Evolutionary conservation across 805 yeast genomes (phyloP).

Genomic region (Candida sphagnicola): DNA sequence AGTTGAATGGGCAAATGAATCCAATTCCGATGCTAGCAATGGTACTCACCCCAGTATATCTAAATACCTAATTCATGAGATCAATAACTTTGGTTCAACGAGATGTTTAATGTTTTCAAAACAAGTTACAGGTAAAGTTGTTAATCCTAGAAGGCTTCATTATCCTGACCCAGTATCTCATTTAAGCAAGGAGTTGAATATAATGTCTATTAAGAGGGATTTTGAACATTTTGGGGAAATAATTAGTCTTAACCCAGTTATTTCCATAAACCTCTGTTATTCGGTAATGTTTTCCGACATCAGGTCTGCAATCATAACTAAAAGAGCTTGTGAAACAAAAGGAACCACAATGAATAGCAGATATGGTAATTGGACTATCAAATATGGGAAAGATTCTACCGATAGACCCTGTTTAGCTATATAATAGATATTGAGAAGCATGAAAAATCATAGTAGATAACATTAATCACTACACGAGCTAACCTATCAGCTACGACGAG

Average conservation of each 20-base stretch:
- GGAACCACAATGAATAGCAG: slow-evolving; percentile 36
- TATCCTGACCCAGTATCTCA: slow-evolving; percentile 44
- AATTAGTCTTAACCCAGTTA: slow-evolving; percentile 60
- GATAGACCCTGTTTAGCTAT: slow-evolving; percentile 47
- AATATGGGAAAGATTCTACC: slow-evolving; percentile 66
- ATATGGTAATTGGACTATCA: slow-evolving; percentile 58
- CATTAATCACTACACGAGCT: too few species aligned
- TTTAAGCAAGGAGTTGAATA: slow-evolving; percentile 41
- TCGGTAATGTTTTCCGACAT: slow-evolving; percentile 58
- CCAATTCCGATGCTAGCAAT: slow-evolving; percentile 19
- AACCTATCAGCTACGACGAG: too few species aligned
- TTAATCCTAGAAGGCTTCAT: slow-evolving; percentile 17
- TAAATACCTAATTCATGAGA: slow-evolving; percentile 23
- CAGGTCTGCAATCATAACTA: slow-evolving; percentile 56
- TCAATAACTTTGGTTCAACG: slow-evolving; percentile 44
- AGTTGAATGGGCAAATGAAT: slow-evolving; percentile 43
- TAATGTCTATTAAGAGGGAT: slow-evolving; percentile 43
- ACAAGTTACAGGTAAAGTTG: slow-evolving; percentile 19
- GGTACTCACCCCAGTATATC: slow-evolving; percentile 15
- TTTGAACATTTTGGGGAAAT: slow-evolving; percentile 57
- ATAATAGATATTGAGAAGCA: too few species aligned
- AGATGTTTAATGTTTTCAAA: slow-evolving; percentile 47
- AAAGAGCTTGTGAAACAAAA: slow-evolving; percentile 33
- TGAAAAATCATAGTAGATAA: too few species aligned
- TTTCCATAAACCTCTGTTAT: slow-evolving; percentile 61